A percentile compares a stretch with the other conserved stretches of the same genome.
phyloP scores from a whole-genome alignment of 176 grass and related monocot genomes.

The Phyllostachys edulis region DNA sequence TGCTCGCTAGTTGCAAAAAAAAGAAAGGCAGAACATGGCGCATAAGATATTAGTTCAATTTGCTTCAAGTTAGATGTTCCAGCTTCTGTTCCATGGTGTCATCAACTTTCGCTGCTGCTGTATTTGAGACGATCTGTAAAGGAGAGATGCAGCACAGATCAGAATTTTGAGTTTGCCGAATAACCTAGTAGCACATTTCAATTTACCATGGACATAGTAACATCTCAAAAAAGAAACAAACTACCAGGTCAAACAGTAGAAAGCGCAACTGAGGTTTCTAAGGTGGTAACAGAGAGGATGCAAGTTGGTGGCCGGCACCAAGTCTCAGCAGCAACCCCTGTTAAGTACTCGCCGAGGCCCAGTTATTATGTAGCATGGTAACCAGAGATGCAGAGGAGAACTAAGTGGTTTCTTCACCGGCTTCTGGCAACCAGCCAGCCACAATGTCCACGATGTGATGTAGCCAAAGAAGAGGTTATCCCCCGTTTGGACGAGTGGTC shows the following conservation, averaged over 20 bases:
- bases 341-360: background rate
- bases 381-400: background rate
- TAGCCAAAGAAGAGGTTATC: background rate
- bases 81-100: conserved; percentile 20
- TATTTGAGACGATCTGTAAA: conserved; percentile 24
- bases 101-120: conserved; percentile 10
- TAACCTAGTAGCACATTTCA: conserved; percentile 6
- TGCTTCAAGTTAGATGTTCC: conserved; percentile 21
- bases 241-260: background rate
- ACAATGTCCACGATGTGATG: background rate
- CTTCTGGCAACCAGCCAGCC: background rate
- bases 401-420: background rate
- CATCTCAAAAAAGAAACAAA: conserved; percentile 11
- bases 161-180: background rate
- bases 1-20: conserved; percentile 28
- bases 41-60: background rate
- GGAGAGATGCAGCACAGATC: background rate
- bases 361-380: background rate
- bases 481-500: background rate
- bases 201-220: background rate
- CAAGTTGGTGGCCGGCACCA: background rate
- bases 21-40: background rate
- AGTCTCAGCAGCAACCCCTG: conserved; percentile 3
- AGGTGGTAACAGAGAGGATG: background rate
- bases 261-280: background rate